Conservation (phyloP, 768 basidiomycete species). For the Suillus discolor region DNA sequence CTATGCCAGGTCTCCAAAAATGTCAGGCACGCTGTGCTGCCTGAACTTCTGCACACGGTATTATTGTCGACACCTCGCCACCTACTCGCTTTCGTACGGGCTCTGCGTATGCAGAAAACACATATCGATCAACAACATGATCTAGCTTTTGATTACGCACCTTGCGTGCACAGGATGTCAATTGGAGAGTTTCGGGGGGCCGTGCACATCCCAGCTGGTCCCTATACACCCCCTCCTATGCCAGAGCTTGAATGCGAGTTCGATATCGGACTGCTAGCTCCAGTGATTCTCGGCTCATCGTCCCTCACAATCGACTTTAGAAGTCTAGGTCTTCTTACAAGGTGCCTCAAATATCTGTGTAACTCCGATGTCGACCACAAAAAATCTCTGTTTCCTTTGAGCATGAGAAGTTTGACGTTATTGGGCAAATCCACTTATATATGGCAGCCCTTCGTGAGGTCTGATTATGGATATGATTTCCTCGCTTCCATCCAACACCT, state of each 20-base stretch:
- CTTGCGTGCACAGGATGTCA: constrained; percentile 38
- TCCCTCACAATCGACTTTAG: constrained; percentile 33
- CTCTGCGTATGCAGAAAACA: constrained; percentile 31
- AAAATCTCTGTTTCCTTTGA: constrained; percentile 29
- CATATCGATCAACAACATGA: constrained; percentile 15
- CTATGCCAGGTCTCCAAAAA: constrained; percentile 37
- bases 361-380: background rate
- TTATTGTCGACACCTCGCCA: background rate
- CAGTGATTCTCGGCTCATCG: constrained; percentile 4
- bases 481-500: constrained; percentile 41
- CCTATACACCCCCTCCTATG: background rate
- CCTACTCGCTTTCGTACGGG: constrained; percentile 28
- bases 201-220: constrained; percentile 18
- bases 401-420: constrained; percentile 28
- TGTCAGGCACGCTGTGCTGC: constrained; percentile 38
- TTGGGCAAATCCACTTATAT: constrained; percentile 26
- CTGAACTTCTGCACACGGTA: constrained; percentile 25
- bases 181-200: constrained; percentile 22
- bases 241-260: constrained; percentile 11
- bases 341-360: constrained; percentile 25
- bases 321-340: constrained; percentile 36
- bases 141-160: constrained; percentile 36
- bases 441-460: constrained; percentile 40
- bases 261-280: constrained; percentile 19
- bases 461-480: constrained; percentile 32